phyloP scores from a whole-genome alignment of 441 rosid genomes.

The Flueggea neowawraea region DNA sequence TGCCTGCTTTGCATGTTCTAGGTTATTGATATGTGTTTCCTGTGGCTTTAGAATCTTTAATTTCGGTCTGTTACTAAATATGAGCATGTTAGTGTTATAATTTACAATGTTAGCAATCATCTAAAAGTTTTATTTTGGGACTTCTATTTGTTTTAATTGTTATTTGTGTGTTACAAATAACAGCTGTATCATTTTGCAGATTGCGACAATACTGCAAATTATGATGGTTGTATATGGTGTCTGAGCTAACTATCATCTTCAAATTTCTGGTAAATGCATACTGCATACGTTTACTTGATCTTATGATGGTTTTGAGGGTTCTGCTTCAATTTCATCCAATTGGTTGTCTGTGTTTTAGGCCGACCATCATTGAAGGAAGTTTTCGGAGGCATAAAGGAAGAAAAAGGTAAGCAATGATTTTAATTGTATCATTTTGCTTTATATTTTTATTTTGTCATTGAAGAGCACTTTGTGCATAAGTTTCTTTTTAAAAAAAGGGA shows the following conservation, averaged over 20 bases:
- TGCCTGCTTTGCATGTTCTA: slow-evolving; percentile 97
- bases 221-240: slow-evolving; percentile 63
- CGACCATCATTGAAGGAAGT: slow-evolving; percentile 61
- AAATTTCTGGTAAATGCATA: slow-evolving; percentile 49
- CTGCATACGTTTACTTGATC: neutral
- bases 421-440: neutral
- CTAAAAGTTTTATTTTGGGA: neutral
- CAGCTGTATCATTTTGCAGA: slow-evolving; percentile 30
- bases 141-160: neutral
- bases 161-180: neutral
- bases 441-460: no score
- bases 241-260: slow-evolving; percentile 90
- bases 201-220: slow-evolving; percentile 67
- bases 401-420: slow-evolving; percentile 49
- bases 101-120: neutral
- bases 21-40: slow-evolving; percentile 27
- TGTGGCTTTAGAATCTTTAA: no score
- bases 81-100: slow-evolving; percentile 52
- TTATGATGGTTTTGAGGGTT: neutral
- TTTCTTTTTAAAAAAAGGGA: no score
- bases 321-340: slow-evolving; percentile 1
- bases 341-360: slow-evolving; percentile 40
- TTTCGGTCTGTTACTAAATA: slow-evolving; percentile 53
- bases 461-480: no score
- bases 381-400: slow-evolving; percentile 58